Evolutionary conservation across 371 early-diverging fungal species (phyloP).

Genomic region (Phascolomyces articulosus): DNA sequence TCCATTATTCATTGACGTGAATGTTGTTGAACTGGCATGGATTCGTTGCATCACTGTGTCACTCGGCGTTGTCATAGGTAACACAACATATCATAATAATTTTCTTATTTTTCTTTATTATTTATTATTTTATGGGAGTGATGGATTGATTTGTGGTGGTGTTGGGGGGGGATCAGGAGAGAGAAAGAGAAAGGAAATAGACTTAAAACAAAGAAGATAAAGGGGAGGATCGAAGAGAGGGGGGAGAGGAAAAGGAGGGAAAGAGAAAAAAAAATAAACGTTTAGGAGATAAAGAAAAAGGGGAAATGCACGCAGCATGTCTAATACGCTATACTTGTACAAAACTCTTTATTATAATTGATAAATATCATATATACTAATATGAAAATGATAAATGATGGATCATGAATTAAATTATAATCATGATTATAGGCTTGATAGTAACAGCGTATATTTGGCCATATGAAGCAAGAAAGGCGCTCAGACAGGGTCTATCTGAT

Average conservation of each 20-base stretch:
- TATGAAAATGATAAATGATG: too few relatives aligned
- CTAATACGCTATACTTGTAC: neutral
- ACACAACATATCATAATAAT: slow-evolving; percentile 7
- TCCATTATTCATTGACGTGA: slow-evolving; percentile 49
- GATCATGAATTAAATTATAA: too few relatives aligned
- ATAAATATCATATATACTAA: too few relatives aligned
- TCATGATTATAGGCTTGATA: slow-evolving; percentile 25
- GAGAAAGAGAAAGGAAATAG: neutral
- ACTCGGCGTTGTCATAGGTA: slow-evolving; percentile 56
- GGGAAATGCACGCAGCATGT: neutral
- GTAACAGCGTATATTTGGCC: slow-evolving; percentile 78
- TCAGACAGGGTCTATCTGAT: slow-evolving; percentile 71
- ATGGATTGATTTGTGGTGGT: too few relatives aligned
- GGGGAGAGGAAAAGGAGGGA: too few relatives aligned
- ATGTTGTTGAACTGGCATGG: slow-evolving; percentile 61
- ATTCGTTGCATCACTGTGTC: slow-evolving; percentile 70
- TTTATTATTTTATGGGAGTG: neutral
- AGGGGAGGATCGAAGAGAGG: too few relatives aligned
- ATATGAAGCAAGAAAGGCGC: slow-evolving; percentile 79
- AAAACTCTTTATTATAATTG: too few relatives aligned
- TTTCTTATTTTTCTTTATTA: neutral
- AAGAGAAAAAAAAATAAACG: neutral
- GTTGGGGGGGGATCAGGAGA: neutral
- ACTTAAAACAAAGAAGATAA: neutral
- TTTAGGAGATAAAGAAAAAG: neutral